Percentiles rank a stretch among this genome's conserved stretches.
phyloP scores from a whole-genome alignment of 768 basidiomycete species.

The Mycena filopes region DNA sequence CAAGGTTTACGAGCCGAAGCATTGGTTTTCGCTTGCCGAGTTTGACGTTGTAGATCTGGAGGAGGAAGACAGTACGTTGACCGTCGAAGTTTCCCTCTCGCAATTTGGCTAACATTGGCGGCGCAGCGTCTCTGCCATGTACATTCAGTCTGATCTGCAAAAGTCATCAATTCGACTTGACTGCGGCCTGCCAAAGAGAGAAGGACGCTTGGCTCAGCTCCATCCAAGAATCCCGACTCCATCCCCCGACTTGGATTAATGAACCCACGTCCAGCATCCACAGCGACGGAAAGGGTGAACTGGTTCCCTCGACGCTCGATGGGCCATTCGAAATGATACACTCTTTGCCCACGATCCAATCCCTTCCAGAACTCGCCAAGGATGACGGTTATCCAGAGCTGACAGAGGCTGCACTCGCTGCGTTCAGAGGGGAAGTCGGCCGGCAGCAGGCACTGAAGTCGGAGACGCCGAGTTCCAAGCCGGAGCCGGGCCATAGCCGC shows the following conservation, averaged over 20 bases:
- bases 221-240: constrained; percentile 63
- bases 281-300: constrained; percentile 54
- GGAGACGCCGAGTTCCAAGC: constrained; percentile 24
- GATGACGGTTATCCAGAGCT: constrained; percentile 45
- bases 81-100: constrained; percentile 6
- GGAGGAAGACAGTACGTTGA: constrained; percentile 78
- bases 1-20: constrained; percentile 84
- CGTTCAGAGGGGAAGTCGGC: constrained; percentile 44
- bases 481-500: constrained; percentile 53
- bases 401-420: constrained; percentile 49
- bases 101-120: constrained; percentile 18
- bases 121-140: constrained; percentile 81
- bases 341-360: constrained; percentile 64
- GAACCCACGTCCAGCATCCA: constrained; percentile 75
- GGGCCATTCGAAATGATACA: constrained; percentile 52
- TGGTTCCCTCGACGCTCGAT: constrained; percentile 47
- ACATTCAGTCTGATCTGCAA: constrained; percentile 79
- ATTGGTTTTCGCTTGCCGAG: constrained; percentile 86
- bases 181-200: constrained; percentile 85
- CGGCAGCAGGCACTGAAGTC: constrained; percentile 22
- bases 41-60: constrained; percentile 77
- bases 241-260: constrained; percentile 60
- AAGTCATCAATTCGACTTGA: constrained; percentile 85
- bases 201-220: constrained; percentile 88
- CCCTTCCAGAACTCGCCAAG: constrained; percentile 59